Conservation (phyloP, 148 eudicot species). For the Tetragonia tetragonoides region DNA sequence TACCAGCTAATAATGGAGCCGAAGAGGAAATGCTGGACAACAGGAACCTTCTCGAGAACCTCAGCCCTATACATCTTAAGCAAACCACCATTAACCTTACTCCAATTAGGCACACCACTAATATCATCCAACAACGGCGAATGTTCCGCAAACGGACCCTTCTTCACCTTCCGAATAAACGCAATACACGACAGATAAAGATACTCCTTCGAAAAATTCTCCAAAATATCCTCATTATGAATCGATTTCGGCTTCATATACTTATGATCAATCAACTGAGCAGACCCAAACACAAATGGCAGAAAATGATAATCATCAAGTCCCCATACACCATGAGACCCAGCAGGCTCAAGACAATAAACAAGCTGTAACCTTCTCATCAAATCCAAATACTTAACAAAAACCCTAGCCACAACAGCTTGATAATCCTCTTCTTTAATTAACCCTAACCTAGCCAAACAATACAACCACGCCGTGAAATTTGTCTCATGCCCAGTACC, state of each 20-base stretch:
- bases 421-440: slow-evolving; percentile 77
- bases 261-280: slow-evolving; percentile 91
- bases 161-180: slow-evolving; percentile 81
- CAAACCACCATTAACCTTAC: slow-evolving; percentile 86
- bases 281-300: slow-evolving; percentile 83
- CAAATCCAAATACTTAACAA: slow-evolving; percentile 68
- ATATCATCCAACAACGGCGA: slow-evolving; percentile 94
- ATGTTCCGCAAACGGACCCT: slow-evolving; percentile 85
- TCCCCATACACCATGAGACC: slow-evolving; percentile 98
- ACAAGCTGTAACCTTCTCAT: slow-evolving; percentile 86
- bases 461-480: slow-evolving; percentile 90
- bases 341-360: slow-evolving; percentile 85
- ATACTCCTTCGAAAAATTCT: slow-evolving; percentile 75
- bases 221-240: slow-evolving; percentile 83
- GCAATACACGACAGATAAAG: slow-evolving; percentile 69
- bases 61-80: slow-evolving; percentile 93
- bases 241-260: slow-evolving; percentile 97
- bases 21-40: slow-evolving; percentile 93
- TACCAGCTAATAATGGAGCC: slow-evolving; percentile 90
- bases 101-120: slow-evolving; percentile 89
- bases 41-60: slow-evolving; percentile 89
- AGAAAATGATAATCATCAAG: slow-evolving; percentile 92
- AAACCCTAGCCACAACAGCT: slow-evolving; percentile 73
- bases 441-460: slow-evolving; percentile 66
- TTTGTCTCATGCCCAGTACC: slow-evolving; percentile 94